These are phyloP conservation scores for Phalaenopsis aphrodite DNA, from an alignment of 106 monocot species.

Conservation along the genomic window DNA sequence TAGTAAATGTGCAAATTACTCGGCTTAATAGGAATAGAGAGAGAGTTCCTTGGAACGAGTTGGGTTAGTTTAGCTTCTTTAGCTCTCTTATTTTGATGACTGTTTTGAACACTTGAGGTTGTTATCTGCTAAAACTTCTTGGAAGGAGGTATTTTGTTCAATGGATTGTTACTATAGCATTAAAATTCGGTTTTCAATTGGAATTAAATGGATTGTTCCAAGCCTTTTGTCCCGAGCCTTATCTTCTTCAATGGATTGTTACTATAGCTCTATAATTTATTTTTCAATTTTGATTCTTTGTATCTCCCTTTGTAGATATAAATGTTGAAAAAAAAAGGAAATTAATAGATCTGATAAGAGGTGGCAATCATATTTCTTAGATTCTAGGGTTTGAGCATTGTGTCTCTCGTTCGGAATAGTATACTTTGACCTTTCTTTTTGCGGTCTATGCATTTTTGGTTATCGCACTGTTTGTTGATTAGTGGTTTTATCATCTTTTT, in stretches of 20 bases:
- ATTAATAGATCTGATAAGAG: background rate
- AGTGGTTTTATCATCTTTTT: background rate
- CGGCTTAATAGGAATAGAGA: background rate
- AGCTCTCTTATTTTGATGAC: background rate
- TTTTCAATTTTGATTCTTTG: background rate
- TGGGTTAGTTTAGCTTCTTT: background rate
- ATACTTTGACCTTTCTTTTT: background rate
- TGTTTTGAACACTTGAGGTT: background rate
- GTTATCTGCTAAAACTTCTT: background rate
- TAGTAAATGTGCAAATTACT: slow-evolving; percentile 2
- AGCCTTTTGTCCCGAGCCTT: too few relatives aligned
- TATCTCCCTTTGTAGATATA: background rate
- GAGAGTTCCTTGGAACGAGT: background rate
- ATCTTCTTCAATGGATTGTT: too few relatives aligned
- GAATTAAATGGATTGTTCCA: background rate
- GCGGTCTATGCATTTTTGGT: background rate
- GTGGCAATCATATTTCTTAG: background rate
- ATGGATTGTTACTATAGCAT: background rate
- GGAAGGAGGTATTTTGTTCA: background rate
- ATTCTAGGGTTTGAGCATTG: slow-evolving; percentile 1
- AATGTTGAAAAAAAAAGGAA: background rate
- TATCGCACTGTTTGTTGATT: background rate
- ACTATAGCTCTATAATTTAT: background rate
- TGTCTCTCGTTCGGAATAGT: background rate
- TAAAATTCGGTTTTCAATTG: background rate